A percentile compares a stretch with the other conserved stretches of the same genome.
Conservation (phyloP, 2,329 filamentous ascomycete species). For the Fusarium fujikuroi region DNA sequence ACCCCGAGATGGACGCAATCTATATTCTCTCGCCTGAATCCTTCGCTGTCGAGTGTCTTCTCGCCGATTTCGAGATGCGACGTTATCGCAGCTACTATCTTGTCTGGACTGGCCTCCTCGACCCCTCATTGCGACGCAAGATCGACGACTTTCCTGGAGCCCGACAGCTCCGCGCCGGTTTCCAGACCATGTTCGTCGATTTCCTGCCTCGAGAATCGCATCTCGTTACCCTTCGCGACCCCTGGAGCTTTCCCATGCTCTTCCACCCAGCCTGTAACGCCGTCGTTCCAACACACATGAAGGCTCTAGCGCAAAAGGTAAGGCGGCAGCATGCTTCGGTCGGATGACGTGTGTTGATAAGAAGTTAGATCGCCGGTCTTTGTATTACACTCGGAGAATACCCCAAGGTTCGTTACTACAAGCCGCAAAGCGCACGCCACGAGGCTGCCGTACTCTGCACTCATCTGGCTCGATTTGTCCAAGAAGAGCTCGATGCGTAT, state of each 20-base stretch:
- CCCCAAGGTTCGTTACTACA: slow-evolving; percentile 91
- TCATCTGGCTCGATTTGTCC: slow-evolving; percentile 89
- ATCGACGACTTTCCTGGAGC: slow-evolving; percentile 77
- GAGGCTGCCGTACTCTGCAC: slow-evolving; percentile 89
- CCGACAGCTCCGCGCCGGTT: slow-evolving; percentile 80
- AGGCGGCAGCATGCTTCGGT: not conserved
- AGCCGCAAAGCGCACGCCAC: slow-evolving; percentile 77
- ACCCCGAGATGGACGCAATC: slow-evolving; percentile 92
- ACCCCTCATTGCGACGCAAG: slow-evolving; percentile 75
- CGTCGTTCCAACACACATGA: slow-evolving; percentile 84
- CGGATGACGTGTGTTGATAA: not conserved
- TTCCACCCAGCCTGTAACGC: slow-evolving; percentile 92
- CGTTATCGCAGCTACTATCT: slow-evolving; percentile 84
- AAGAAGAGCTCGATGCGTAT: slow-evolving; percentile 90
- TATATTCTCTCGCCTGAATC: slow-evolving; percentile 89
- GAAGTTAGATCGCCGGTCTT: slow-evolving; percentile 62
- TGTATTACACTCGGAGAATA: slow-evolving; percentile 95
- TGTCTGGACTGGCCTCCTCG: slow-evolving; percentile 84
- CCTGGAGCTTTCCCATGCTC: slow-evolving; percentile 93
- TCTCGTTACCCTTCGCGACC: slow-evolving; percentile 90
- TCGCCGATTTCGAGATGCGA: slow-evolving; percentile 88
- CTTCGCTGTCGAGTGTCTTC: slow-evolving; percentile 91
- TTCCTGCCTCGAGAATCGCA: slow-evolving; percentile 93
- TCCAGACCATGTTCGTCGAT: slow-evolving; percentile 85
- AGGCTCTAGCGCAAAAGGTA: slow-evolving; percentile 88